Evolutionary conservation across 2,329 filamentous ascomycete species (phyloP).

Genomic region (Hypoxylon sp.): DNA sequence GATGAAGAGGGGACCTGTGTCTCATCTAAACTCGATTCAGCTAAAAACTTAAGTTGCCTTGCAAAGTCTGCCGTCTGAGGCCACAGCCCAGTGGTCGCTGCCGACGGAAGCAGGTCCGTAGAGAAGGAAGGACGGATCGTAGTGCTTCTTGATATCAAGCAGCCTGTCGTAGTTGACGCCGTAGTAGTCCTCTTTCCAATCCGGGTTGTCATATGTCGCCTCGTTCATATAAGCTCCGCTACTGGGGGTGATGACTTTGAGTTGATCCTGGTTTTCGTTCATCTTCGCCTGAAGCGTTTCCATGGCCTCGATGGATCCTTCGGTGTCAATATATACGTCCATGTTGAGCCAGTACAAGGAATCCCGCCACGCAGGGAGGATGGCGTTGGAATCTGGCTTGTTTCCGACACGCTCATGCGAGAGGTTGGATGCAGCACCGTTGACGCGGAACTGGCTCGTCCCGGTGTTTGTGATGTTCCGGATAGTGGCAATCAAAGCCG

Average conservation of each 20-base stretch:
- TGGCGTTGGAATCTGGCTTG: slow-evolving; percentile 39
- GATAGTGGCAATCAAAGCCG: no score
- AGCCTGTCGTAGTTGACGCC: slow-evolving; percentile 55
- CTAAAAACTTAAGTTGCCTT: no score
- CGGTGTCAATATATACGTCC: no score
- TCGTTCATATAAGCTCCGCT: slow-evolving; percentile 50
- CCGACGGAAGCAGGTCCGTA: slow-evolving; percentile 59
- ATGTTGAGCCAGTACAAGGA: background rate
- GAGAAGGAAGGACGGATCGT: slow-evolving; percentile 56
- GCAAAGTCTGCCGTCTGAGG: background rate
- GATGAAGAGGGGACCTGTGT: no score
- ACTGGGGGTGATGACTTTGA: slow-evolving; percentile 23
- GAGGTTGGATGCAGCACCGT: slow-evolving; percentile 14
- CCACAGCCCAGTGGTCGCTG: slow-evolving; percentile 49
- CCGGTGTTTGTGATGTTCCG: no score
- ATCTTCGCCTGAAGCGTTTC: slow-evolving; percentile 4
- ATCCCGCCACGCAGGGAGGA: slow-evolving; percentile 48
- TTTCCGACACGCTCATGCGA: background rate
- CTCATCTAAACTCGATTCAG: no score
- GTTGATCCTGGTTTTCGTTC: background rate
- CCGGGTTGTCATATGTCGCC: slow-evolving; percentile 47
- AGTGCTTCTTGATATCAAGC: slow-evolving; percentile 57
- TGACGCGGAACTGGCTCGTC: slow-evolving; percentile 26
- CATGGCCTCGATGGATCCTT: slow-evolving; percentile 6
- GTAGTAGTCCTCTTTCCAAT: slow-evolving; percentile 51